phyloP scores from a whole-genome alignment of 2,329 filamentous ascomycete species.

The Epichloe sibirici region DNA sequence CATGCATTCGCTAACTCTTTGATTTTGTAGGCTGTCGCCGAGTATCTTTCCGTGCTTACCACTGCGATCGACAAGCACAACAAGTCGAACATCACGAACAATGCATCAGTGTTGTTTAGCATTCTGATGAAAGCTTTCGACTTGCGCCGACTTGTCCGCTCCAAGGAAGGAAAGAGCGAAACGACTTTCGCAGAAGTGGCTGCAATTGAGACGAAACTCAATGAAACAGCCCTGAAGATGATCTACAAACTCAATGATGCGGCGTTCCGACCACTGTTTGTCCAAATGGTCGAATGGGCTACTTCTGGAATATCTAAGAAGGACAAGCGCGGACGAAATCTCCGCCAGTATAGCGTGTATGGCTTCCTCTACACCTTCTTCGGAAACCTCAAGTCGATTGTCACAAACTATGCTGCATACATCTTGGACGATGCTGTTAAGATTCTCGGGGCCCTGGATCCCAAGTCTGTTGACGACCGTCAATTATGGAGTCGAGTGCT shows the following conservation, averaged over 20 bases:
- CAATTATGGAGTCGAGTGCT: slow-evolving; percentile 60
- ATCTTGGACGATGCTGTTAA: slow-evolving; percentile 63
- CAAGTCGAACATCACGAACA: slow-evolving; percentile 69
- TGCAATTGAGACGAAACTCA: slow-evolving; percentile 51
- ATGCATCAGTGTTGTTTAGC: slow-evolving; percentile 55
- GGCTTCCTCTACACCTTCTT: slow-evolving; percentile 73
- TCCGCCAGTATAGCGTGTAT: slow-evolving; percentile 67
- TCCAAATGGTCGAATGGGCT: slow-evolving; percentile 74
- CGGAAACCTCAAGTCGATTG: slow-evolving; percentile 77
- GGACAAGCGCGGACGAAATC: slow-evolving; percentile 42
- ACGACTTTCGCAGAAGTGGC: slow-evolving; percentile 35
- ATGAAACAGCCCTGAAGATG: slow-evolving; percentile 71
- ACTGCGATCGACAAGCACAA: slow-evolving; percentile 63
- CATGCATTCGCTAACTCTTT: neutral
- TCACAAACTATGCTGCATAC: slow-evolving; percentile 84
- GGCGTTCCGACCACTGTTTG: slow-evolving; percentile 84
- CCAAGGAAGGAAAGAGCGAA: slow-evolving; percentile 33
- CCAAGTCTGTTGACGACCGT: slow-evolving; percentile 38
- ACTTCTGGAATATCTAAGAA: slow-evolving; percentile 47
- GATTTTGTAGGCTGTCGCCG: slow-evolving; percentile 43
- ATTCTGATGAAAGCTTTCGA: slow-evolving; percentile 51
- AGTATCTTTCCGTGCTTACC: slow-evolving; percentile 58
- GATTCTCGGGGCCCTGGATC: slow-evolving; percentile 39
- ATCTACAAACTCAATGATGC: slow-evolving; percentile 94
- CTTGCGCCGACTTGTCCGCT: slow-evolving; percentile 45